phyloP scores from a whole-genome alignment of 2,329 filamentous ascomycete genomes.

The Tolypocladium tropicale region DNA sequence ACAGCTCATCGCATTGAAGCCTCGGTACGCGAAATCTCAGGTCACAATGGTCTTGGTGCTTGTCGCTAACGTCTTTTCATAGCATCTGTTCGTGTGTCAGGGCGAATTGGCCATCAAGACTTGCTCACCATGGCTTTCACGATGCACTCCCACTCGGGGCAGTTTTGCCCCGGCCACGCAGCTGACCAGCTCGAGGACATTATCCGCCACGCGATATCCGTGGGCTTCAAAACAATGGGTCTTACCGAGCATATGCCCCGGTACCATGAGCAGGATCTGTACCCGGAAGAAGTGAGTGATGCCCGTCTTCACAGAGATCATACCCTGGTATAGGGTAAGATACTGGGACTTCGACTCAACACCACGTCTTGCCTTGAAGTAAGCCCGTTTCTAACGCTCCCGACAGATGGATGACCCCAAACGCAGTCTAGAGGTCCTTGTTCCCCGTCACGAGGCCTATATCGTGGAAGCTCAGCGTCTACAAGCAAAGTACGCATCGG shows the following conservation, averaged over 20 bases:
- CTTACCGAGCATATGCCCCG: slow-evolving; percentile 95
- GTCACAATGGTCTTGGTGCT: too few relatives aligned
- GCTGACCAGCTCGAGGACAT: slow-evolving; percentile 77
- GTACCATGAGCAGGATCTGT: slow-evolving; percentile 61
- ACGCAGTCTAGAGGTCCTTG: slow-evolving; percentile 36
- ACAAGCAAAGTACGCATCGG: slow-evolving; percentile 54
- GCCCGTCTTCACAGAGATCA: not conserved
- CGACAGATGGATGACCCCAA: slow-evolving; percentile 38
- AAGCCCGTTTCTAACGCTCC: not conserved
- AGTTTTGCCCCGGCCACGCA: slow-evolving; percentile 91
- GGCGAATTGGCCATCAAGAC: not conserved
- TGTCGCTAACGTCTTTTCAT: not conserved
- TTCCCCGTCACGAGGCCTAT: slow-evolving; percentile 57
- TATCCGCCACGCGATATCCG: slow-evolving; percentile 64
- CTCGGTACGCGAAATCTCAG: not conserved
- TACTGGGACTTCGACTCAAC: not conserved
- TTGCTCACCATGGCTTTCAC: slow-evolving; percentile 73
- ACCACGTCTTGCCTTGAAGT: not conserved
- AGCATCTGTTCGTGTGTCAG: not conserved
- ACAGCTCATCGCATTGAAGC: not conserved
- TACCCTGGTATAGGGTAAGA: slow-evolving; percentile 7
- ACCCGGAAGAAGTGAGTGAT: slow-evolving; percentile 70
- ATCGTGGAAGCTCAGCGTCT: slow-evolving; percentile 66
- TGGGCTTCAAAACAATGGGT: slow-evolving; percentile 73
- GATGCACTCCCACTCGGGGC: slow-evolving; percentile 94